Conservation (phyloP, 192 early-diverging fungal genomes). For the Diversispora eburnea region DNA sequence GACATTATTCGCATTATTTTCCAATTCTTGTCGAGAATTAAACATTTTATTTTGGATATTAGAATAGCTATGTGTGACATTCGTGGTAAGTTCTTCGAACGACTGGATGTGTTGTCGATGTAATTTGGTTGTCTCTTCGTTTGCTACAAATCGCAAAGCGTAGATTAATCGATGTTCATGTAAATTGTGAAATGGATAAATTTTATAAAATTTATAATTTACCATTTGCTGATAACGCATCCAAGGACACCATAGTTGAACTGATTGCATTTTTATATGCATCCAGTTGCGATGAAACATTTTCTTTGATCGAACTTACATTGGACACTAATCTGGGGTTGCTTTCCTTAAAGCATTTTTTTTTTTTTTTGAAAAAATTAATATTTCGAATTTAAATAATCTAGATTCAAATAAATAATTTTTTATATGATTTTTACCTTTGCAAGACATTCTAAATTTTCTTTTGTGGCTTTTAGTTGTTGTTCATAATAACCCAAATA, state of each 20-base stretch:
- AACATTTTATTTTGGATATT: neutral
- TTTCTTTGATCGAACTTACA: neutral
- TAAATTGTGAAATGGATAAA: no score
- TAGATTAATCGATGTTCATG: no score
- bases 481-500: neutral
- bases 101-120: neutral
- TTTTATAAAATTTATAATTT: no score
- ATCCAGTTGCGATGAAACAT: neutral
- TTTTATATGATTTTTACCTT: neutral
- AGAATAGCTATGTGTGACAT: neutral
- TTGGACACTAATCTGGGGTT: neutral
- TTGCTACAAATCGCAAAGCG: neutral
- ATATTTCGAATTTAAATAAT: neutral
- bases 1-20: neutral
- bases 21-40: neutral
- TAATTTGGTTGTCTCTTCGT: neutral
- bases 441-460: neutral
- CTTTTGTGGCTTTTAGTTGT: neutral
- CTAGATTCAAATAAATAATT: neutral
- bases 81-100: neutral
- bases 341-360: neutral
- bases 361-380: neutral
- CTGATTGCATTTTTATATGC: neutral
- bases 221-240: neutral
- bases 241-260: neutral